Evolutionary conservation across 805 yeast genomes (phyloP).

Genomic region (Lachancea thermotolerans): DNA sequence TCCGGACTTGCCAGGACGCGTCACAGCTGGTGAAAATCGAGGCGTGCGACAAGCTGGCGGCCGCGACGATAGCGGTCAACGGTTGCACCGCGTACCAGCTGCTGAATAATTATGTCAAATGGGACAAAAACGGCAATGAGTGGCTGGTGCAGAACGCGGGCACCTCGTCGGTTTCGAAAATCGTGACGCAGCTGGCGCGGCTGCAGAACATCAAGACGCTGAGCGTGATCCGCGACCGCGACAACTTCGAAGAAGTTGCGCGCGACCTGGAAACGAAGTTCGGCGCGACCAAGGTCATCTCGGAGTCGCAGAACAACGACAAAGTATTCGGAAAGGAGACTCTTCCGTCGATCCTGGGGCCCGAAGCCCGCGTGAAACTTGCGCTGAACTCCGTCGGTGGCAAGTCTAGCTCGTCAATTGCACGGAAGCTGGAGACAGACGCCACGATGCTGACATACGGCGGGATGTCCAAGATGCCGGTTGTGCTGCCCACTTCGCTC

Average conservation of each 20-base stretch:
- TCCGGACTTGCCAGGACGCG: constrained; percentile 54
- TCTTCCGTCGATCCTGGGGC: constrained; percentile 35
- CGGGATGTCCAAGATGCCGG: constrained; percentile 96
- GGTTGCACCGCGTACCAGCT: constrained; percentile 89
- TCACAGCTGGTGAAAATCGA: constrained; percentile 49
- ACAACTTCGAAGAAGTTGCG: constrained; percentile 57
- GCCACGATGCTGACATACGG: constrained; percentile 89
- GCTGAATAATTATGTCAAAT: constrained; percentile 55
- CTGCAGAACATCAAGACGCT: constrained; percentile 75
- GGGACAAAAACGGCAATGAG: constrained; percentile 38
- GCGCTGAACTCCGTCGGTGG: constrained; percentile 96
- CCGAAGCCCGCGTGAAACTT: constrained; percentile 51
- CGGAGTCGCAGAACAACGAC: constrained; percentile 76
- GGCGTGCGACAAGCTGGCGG: constrained; percentile 49
- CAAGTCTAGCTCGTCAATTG: constrained; percentile 68
- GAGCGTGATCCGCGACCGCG: constrained; percentile 82
- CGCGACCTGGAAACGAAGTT: constrained; percentile 45
- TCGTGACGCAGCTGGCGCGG: constrained; percentile 82
- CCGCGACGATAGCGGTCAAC: constrained; percentile 87
- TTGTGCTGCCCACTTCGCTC: constrained; percentile 79
- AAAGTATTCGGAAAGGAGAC: constrained; percentile 58
- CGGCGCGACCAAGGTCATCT: constrained; percentile 84
- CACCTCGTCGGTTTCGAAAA: constrained; percentile 88
- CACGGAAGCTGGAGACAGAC: constrained; percentile 68
- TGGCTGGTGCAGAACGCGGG: constrained; percentile 98